A percentile compares a stretch with the other conserved stretches of the same genome.
Conservation (phyloP, 345 rosid species). For the Salix purpurea region DNA sequence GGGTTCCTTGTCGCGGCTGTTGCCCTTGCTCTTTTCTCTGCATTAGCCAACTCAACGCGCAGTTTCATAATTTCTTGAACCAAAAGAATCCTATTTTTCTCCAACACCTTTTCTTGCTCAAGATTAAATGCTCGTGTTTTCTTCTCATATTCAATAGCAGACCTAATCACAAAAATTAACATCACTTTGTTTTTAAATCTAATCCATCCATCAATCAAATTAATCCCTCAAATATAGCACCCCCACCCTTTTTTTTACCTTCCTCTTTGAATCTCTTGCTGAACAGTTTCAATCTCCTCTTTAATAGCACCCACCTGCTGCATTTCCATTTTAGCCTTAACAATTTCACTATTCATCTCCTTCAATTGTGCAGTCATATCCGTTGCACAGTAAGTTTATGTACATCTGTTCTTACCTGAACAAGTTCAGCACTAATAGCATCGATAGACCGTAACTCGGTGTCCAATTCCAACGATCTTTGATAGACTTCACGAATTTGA, state of each 20-base stretch:
- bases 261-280: slow-evolving; percentile 60
- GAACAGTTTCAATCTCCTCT: slow-evolving; percentile 50
- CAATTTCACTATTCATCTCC: slow-evolving; percentile 39
- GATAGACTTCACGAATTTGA: slow-evolving; percentile 60
- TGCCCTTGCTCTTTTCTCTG: slow-evolving; percentile 46
- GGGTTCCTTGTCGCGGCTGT: slow-evolving; percentile 43
- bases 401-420: slow-evolving; percentile 49
- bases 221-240: not conserved
- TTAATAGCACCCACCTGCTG: slow-evolving; percentile 34
- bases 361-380: slow-evolving; percentile 43
- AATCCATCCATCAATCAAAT: not conserved
- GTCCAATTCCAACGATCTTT: slow-evolving; percentile 60
- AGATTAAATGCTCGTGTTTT: slow-evolving; percentile 58
- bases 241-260: slow-evolving; percentile 30
- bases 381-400: slow-evolving; percentile 32
- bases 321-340: slow-evolving; percentile 44
- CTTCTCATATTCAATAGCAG: slow-evolving; percentile 75
- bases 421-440: slow-evolving; percentile 50
- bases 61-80: slow-evolving; percentile 52
- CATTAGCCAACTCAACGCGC: slow-evolving; percentile 37
- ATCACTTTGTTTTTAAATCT: not conserved
- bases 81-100: slow-evolving; percentile 45
- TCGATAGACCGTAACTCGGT: slow-evolving; percentile 55
- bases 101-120: slow-evolving; percentile 58
- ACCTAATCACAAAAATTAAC: slow-evolving; percentile 32